Base-by-base conservation (phyloP, 139 green algal genomes). In the Picochlorum sp. region DNA sequence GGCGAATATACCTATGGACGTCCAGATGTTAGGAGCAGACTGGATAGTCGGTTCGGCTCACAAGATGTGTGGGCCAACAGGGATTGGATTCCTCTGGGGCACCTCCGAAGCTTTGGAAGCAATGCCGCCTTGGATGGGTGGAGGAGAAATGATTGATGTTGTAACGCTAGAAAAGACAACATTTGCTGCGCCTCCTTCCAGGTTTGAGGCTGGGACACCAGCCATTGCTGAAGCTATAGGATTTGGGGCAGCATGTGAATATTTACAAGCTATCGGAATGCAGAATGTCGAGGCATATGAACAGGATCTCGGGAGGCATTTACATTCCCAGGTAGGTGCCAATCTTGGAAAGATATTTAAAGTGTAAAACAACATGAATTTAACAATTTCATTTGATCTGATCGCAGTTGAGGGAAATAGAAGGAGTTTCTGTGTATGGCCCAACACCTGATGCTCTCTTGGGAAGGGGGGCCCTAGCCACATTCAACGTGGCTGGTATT, bases 71-170 rank as follows among this genome's bases (percentile, higher is more conserved):
- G 93, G 78, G 0, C 89, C 93, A 16, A 97, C 93, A 13, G 93
- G 93, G 66, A 94, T 96, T 32, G 93, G 92, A 20, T 98, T 99
- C 70, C 76, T 99, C 24, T 99, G 94, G 87, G 93, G 89, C 50
- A 84, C 64, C 73, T 69, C 50, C 7, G 55, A 94, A 10, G 32
- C 95, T 43, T 77, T 98, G 31, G 70, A 89, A 57, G 33, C 58
- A 20, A 99, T 99, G 93, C 77, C 78, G 13, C 93, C 93, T 0
- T 99, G 85, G 71, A 89, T 93, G 85, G 90, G 91, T 28, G 93
- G 93, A 32, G 93, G 93, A 14, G 93, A 99, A 72, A 98, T 99
- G 93, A 99, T 98, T 31, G 50, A 84, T 53, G 84, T 95, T 54
- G 93, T 99, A 33, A 91, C 79, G 55, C 64, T 97, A 40, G 82